Evolutionary conservation across 169 alveolate species (phyloP), one percentile per base, ranked within the genome.

Genomic region (Theileria sp.): DNA sequence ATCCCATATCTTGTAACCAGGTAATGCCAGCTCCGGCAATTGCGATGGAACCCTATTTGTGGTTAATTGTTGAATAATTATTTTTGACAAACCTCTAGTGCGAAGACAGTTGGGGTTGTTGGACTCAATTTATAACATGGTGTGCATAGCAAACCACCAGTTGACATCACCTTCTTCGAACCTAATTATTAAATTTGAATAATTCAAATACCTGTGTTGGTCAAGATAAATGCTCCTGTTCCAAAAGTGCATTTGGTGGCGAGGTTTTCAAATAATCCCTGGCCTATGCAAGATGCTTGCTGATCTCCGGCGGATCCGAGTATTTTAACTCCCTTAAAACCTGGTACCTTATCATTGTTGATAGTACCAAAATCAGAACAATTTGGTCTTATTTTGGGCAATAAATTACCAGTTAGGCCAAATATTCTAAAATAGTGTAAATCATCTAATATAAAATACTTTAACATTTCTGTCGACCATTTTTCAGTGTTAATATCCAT

Each of bases 241-340:
- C 99, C 99, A 72, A 92, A 92, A 0, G 99, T 96, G 75, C 93
- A 93, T 77, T 96, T 96, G 0, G 95, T 94, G 67, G 94, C 94
- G 9, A 95, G 95, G 64, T 75, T 86, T 36, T 91, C 89, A n/a
- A 92, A 82, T 9, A 92, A 51, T 30, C 89, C 92, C 54, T 96
- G 98, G 0, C 98, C 98, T 25, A 96, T 77, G 60, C 96, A 92
- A 26, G 98, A 98, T 30, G 98, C 94, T 80, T 96, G 94, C 71
- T 96, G 96, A 79, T 96, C 98, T 34, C 98, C 98, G 17, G 92
- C 71, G 38, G 91, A 88, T n/a, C 98, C 96, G 32, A 94, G 74
- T n/a, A 96, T 93, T 17, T 92, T 92, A 3, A 95, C 94, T 10
- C 94, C 94, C 70, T 83, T 64, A 38, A 91, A 78, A 0, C 30